A percentile compares a stretch with the other conserved stretches of the same genome.
Conservation (phyloP, 352 stramenopile species). For the Blastocystis sp. region DNA sequence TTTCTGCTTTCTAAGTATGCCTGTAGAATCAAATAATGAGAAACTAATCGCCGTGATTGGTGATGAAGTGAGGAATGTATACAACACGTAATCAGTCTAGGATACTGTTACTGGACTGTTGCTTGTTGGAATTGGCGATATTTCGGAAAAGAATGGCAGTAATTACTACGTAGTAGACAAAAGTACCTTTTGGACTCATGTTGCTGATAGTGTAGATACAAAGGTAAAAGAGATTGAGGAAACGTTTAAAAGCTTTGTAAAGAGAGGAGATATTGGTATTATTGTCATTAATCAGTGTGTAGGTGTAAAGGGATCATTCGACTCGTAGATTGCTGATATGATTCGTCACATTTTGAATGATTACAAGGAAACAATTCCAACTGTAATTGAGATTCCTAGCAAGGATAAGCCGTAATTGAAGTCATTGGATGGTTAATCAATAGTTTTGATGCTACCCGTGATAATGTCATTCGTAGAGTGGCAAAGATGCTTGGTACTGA, state of each 20-base stretch:
- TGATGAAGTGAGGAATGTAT: constrained; percentile 15
- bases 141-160: constrained; percentile 22
- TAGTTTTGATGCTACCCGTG: constrained; percentile 56
- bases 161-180: constrained; percentile 61
- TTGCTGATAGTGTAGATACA: neutral
- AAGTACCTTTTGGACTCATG: neutral
- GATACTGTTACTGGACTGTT: constrained; percentile 60
- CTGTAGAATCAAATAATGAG: constrained; percentile 32
- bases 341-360: constrained; percentile 59
- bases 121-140: constrained; percentile 57
- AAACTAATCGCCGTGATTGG: constrained; percentile 57
- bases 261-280: constrained; percentile 61
- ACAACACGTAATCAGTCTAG: neutral
- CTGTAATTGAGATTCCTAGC: constrained; percentile 62
- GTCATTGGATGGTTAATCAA: neutral
- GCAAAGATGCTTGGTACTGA: constrained; percentile 53
- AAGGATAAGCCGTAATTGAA: constrained; percentile 58
- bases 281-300: constrained; percentile 60
- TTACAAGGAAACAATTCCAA: constrained; percentile 51
- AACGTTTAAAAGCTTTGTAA: constrained; percentile 17
- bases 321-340: constrained; percentile 56
- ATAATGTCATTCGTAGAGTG: constrained; percentile 54
- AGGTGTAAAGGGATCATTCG: neutral
- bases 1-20: neutral
- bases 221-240: constrained; percentile 55